Evolutionary conservation across 1,284 basidiomycete genomes (phyloP).

Genomic region (Tilletiaria anomala): DNA sequence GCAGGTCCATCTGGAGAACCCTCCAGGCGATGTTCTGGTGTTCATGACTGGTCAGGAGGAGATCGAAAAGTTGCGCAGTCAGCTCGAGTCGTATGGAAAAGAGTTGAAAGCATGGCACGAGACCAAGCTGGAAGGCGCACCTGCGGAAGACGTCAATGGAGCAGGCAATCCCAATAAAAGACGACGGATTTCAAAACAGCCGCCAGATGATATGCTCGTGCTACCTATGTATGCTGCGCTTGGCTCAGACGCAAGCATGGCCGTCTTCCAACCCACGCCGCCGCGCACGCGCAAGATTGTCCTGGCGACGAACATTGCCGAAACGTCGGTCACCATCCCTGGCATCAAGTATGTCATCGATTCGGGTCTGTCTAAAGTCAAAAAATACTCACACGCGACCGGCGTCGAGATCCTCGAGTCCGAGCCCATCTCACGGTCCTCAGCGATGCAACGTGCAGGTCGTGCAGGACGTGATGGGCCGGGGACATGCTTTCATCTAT

Average conservation of each 20-base stretch:
- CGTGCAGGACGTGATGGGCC: constrained; percentile 29
- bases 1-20: constrained; percentile 68
- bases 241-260: constrained; percentile 20
- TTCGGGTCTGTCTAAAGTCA: constrained; percentile 71
- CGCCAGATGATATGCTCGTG: constrained; percentile 20
- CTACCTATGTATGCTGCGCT: constrained; percentile 38
- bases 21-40: constrained; percentile 75
- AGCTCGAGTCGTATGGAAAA: constrained; percentile 4
- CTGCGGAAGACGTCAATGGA: constrained; percentile 1
- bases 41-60: constrained; percentile 97
- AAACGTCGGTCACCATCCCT: constrained; percentile 93
- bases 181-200: too few species aligned
- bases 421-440: constrained; percentile 25
- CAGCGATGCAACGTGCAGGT: constrained; percentile 29
- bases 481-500: constrained; percentile 34
- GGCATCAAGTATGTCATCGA: constrained; percentile 92
- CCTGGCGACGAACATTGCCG: constrained; percentile 52
- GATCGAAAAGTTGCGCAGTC: constrained; percentile 60
- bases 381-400: constrained; percentile 49
- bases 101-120: background rate
- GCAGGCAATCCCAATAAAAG: constrained; percentile 3
- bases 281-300: constrained; percentile 70
- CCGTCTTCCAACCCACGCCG: constrained; percentile 45
- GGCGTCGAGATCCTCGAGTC: constrained; percentile 26
- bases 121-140: background rate